phyloP scores from a whole-genome alignment of 2,329 filamentous ascomycete species.

The Aurifilum marmelostoma region DNA sequence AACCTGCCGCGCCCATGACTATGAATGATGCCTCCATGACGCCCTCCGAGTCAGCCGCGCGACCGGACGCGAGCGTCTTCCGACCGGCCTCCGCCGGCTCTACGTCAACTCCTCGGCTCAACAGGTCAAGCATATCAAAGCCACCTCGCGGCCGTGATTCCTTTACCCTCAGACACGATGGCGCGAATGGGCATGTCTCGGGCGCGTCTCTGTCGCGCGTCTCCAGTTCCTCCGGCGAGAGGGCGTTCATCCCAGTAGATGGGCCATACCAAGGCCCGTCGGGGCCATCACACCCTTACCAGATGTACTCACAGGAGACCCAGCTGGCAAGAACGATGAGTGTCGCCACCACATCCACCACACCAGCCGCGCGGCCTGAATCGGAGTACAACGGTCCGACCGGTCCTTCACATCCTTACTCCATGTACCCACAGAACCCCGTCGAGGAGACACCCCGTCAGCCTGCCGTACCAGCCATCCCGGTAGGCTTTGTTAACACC shows the following conservation, averaged over 20 bases:
- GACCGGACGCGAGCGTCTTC: conserved; percentile 6
- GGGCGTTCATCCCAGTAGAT: conserved; percentile 50
- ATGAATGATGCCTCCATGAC: not conserved
- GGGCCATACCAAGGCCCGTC: conserved; percentile 71
- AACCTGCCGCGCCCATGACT: not conserved
- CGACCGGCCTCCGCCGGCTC: conserved; percentile 11
- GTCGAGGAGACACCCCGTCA: conserved; percentile 55
- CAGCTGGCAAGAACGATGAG: conserved; percentile 77
- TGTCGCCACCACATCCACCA: conserved; percentile 55
- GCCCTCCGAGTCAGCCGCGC: conserved; percentile 6
- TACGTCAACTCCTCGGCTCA: conserved; percentile 34
- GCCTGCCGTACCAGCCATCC: conserved; percentile 49
- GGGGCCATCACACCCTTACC: conserved; percentile 82
- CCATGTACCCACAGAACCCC: conserved; percentile 82
- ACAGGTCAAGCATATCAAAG: conserved; percentile 60
- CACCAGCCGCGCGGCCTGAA: conserved; percentile 36
- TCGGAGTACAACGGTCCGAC: conserved; percentile 61
- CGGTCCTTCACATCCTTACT: conserved; percentile 82
- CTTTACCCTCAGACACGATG: conserved; percentile 57
- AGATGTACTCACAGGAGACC: conserved; percentile 78
- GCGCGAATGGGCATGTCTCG: conserved; percentile 41
- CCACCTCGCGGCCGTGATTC: conserved; percentile 53
- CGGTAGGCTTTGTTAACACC: conserved; percentile 74
- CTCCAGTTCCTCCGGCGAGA: conserved; percentile 42
- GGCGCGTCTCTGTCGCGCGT: conserved; percentile 33